A percentile compares a stretch with the other conserved stretches of the same genome.
Evolutionary conservation across 768 basidiomycete genomes (phyloP).

Genomic region (Suillus decipiens): DNA sequence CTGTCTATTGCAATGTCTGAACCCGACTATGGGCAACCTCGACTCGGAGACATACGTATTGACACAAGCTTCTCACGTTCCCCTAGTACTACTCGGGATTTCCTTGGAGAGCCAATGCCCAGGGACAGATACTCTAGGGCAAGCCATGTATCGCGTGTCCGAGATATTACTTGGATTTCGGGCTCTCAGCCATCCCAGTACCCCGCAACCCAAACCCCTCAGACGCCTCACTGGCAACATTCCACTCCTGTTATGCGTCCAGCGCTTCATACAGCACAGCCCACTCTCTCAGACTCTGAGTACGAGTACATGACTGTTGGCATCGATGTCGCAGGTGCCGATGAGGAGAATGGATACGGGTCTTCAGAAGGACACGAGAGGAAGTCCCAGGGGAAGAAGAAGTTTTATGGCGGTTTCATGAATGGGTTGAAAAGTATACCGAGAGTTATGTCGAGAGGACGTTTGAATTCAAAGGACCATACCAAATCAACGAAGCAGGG

Average conservation of each 20-base stretch:
- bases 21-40: conserved; percentile 20
- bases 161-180: conserved; percentile 37
- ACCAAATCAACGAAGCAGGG: conserved; percentile 26
- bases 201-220: conserved; percentile 30
- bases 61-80: conserved; percentile 33
- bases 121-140: conserved; percentile 33
- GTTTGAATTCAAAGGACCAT: conserved; percentile 25
- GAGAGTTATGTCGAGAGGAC: conserved; percentile 35
- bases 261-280: conserved; percentile 10
- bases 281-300: conserved; percentile 34
- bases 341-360: conserved; percentile 26
- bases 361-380: conserved; percentile 30
- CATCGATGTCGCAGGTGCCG: conserved; percentile 26
- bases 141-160: conserved; percentile 25
- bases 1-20: conserved; percentile 25
- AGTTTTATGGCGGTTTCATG: conserved; percentile 33
- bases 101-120: conserved; percentile 20
- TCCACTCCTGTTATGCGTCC: conserved; percentile 32
- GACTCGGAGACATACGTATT: conserved; percentile 24
- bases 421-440: conserved; percentile 32
- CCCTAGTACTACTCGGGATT: conserved; percentile 31
- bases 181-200: conserved; percentile 24
- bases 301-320: conserved; percentile 36
- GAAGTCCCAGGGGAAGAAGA: conserved; percentile 29
- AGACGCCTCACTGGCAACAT: conserved; percentile 25